Conservation (phyloP, 495 filamentous ascomycete species). For the Aspergillus funiculosus region DNA sequence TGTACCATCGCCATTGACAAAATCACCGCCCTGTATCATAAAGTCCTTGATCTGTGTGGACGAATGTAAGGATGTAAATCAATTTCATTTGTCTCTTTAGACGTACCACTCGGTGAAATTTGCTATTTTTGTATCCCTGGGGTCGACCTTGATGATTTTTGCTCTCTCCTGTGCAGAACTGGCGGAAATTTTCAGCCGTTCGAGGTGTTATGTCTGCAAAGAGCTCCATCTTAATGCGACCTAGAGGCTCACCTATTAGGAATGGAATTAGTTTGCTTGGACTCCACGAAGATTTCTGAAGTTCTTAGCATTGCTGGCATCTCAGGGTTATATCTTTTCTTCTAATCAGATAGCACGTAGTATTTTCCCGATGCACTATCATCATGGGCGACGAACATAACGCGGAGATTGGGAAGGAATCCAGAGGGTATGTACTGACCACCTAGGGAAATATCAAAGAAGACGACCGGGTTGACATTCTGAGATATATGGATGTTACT, state of each 20-base stretch:
- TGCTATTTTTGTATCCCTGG: constrained; percentile 88
- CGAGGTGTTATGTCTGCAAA: constrained; percentile 77
- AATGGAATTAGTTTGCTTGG: not conserved
- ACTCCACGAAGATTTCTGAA: not conserved
- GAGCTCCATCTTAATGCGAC: constrained; percentile 89
- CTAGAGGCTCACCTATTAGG: constrained; percentile 77
- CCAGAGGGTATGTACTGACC: no score
- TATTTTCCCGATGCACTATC: no score
- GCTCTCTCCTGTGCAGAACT: constrained; percentile 92
- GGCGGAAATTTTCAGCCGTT: constrained; percentile 95
- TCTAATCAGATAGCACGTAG: no score
- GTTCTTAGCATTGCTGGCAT: not conserved
- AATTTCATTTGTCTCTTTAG: not conserved
- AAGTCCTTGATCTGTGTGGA: constrained; percentile 93
- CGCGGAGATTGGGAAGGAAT: no score
- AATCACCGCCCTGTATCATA: constrained; percentile 97
- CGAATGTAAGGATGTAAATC: not conserved
- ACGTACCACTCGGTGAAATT: constrained; percentile 90
- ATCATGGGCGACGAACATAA: no score
- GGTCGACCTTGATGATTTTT: constrained; percentile 76
- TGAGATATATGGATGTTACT: not conserved
- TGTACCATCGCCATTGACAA: constrained; percentile 88
- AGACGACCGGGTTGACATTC: constrained; percentile 60
- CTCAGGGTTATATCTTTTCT: not conserved
- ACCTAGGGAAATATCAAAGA: constrained; percentile 89